Evolutionary conservation across 208 protist genomes (phyloP).

Genomic region (Trypanosoma grayi): DNA sequence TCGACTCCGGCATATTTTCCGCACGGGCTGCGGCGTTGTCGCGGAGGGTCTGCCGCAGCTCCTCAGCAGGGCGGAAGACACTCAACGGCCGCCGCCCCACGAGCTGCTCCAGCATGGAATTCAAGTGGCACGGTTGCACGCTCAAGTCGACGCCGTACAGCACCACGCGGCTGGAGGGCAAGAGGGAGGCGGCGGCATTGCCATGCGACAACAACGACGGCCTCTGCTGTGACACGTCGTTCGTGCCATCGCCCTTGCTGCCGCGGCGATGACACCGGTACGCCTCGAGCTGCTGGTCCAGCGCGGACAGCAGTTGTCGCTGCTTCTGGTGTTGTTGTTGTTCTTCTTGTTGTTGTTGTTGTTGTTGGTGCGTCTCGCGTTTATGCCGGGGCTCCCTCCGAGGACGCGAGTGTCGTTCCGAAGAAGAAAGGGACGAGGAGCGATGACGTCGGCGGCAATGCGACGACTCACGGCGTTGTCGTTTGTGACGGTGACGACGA

Average conservation of each 20-base stretch:
- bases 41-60: constrained; percentile 20
- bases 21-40: not conserved
- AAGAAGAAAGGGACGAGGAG: not conserved
- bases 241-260: constrained; percentile 4
- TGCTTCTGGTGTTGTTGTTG: not conserved
- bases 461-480: constrained; percentile 2
- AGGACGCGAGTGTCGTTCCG: not conserved
- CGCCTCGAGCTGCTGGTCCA: constrained; percentile 1
- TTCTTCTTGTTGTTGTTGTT: not conserved
- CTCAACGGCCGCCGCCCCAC: constrained; percentile 37
- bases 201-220: not conserved
- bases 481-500: constrained; percentile 11
- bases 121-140: constrained; percentile 44
- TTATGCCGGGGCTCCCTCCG: not conserved
- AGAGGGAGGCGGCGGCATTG: not conserved
- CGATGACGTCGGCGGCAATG: not conserved
- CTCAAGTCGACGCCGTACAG: constrained; percentile 70
- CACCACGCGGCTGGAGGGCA: constrained; percentile 25
- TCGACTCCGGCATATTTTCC: not conserved
- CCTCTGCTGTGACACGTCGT: not conserved
- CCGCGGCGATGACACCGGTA: not conserved
- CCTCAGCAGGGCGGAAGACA: constrained; percentile 56
- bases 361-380: not conserved
- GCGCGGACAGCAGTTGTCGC: constrained; percentile 7
- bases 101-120: constrained; percentile 58